A percentile compares a stretch with the other conserved stretches of the same genome.
Conservation (phyloP, 2,329 filamentous ascomycete species). For the Diaporthe humulicola region DNA sequence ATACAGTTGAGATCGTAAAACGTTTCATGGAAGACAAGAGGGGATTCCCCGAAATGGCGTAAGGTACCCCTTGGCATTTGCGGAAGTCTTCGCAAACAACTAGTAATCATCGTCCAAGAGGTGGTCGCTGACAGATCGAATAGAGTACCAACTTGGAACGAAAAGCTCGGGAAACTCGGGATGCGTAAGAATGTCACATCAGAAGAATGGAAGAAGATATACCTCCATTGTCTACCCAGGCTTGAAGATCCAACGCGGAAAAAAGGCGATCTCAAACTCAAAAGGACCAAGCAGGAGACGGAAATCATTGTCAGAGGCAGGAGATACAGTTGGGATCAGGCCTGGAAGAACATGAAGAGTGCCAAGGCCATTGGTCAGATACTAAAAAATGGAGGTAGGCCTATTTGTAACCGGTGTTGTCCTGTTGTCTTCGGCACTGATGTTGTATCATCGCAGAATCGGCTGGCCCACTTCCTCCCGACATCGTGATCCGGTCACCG, state of each 20-base stretch:
- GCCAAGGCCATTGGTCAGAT: neutral
- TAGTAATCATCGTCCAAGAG: neutral
- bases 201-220: neutral
- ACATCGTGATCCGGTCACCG: neutral
- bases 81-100: neutral
- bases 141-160: neutral
- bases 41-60: neutral
- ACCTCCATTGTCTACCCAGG: neutral
- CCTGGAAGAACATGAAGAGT: constrained; percentile 13
- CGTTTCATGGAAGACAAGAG: neutral
- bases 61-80: neutral
- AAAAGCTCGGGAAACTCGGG: neutral
- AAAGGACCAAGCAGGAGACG: neutral
- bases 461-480: neutral
- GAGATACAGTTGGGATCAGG: neutral
- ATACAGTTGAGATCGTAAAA: neutral
- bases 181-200: neutral
- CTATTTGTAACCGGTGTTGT: neutral
- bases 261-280: neutral
- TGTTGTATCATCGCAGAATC: neutral
- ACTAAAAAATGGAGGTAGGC: neutral
- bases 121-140: neutral
- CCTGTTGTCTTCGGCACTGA: neutral
- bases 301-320: neutral
- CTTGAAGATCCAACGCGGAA: neutral